Conservation (phyloP, 176 grass and related monocot species). For the Sorghum bicolor region Sorghum_bicolor_NCBIv3 NC_012878.2:42998501-42999000, state of each 20-base stretch:
- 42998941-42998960: background rate
- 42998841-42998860: background rate
- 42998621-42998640: background rate
- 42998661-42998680: background rate
- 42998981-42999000: slow-evolving; percentile 6
- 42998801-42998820: background rate
- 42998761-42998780: background rate
- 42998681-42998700: slow-evolving; percentile 32
- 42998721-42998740: slow-evolving; percentile 22
- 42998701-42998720: slow-evolving; percentile 3
- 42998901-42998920: slow-evolving; percentile 1
- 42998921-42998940: slow-evolving; percentile 1
- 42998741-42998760: slow-evolving; percentile 39
- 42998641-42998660: too few relatives aligned
- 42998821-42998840: background rate
- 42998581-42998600: background rate
- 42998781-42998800: background rate
- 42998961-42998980: slow-evolving; percentile 7
- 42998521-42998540: background rate
- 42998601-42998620: background rate
- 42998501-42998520: background rate
- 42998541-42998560: background rate
- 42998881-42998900: background rate
- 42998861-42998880: background rate
- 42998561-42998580: slow-evolving; percentile 23